Conservation (phyloP, 2,329 filamentous ascomycete genomes). For the Epichloe hybrida region DNA sequence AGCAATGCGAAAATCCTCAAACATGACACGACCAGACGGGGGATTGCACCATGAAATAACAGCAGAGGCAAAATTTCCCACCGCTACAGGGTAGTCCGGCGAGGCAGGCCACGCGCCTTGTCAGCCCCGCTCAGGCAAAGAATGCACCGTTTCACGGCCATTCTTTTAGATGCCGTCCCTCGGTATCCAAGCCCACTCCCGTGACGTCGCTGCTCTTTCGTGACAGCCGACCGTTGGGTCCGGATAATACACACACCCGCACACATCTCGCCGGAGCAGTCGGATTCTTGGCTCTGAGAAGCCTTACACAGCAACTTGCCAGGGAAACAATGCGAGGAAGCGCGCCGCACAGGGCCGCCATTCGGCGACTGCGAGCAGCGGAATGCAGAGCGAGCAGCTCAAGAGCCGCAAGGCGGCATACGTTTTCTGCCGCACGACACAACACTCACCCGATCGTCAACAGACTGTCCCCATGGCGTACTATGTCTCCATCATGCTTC, state of each 20-base stretch:
- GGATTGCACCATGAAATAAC: too few species aligned
- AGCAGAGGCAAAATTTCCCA: too few species aligned
- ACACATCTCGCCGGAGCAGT: neutral
- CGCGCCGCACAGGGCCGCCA: constrained; percentile 5
- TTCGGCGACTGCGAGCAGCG: constrained; percentile 9
- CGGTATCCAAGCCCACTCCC: neutral
- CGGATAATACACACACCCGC: neutral
- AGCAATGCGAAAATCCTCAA: too few species aligned
- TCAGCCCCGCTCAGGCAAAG: too few species aligned
- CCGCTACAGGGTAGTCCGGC: too few species aligned
- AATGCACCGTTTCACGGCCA: neutral
- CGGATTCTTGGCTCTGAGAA: neutral
- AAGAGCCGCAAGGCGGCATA: constrained; percentile 1
- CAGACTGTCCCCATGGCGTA: neutral
- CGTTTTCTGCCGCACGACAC: neutral
- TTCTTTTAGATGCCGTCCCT: neutral
- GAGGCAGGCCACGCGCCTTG: too few species aligned
- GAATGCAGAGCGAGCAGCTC: constrained; percentile 2
- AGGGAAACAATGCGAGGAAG: constrained; percentile 9
- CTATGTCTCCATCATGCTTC: neutral
- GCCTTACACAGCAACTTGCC: neutral
- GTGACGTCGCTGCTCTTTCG: neutral
- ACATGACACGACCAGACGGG: too few species aligned
- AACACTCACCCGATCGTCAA: neutral
- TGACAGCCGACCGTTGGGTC: neutral